Evolutionary conservation across 176 grass and related monocot species (phyloP), one percentile per base, ranked within the genome.

Genomic region (Eragrostis curvula): DNA sequence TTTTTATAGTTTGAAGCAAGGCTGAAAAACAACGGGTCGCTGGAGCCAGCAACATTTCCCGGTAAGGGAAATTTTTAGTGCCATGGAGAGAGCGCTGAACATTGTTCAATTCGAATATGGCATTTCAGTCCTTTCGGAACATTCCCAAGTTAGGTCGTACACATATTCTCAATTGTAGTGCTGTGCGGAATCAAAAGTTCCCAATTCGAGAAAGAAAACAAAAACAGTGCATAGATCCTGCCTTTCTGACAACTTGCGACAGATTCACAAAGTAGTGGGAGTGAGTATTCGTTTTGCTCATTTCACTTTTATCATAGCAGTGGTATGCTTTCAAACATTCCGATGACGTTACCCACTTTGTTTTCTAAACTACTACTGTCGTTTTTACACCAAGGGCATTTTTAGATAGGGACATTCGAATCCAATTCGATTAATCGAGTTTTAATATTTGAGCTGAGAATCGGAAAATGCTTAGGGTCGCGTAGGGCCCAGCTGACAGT

Each of bases 241-340:
- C 8, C 18, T 13, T 75, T 79, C 75, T 57, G 45, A 53, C 16
- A 16, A 40, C 21, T 53, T 67, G 30, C 5, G 45, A 39, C 25
- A 49, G 4, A 30, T 51, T 8, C 23, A 49, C 13, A 11, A 42
- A 20, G 14, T 21, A 18, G 21, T 81, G 49, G 70, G 2, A 79
- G 70, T 73, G 52, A 39, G 30, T 23, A 43, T 21, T 51, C 5
- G 28, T 46, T 71, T 52, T 29, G 7, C 61, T 63, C 44, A 6
- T 24, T 53, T 71, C n/a, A 12, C 25, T 46, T 47, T 12, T 77
- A 41, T 43, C 0, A 12, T 70, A 23, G 7, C 18, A 27, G 16
- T n/a, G 66, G 23, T 17, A 81, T 29, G 32, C 79, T 74, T 81
- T 86, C 48, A 47, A 23, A 20, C 57, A 56, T 17, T 8, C 32